Conservation (phyloP, 208 protist species). For the Porcisia deanei region DNA sequence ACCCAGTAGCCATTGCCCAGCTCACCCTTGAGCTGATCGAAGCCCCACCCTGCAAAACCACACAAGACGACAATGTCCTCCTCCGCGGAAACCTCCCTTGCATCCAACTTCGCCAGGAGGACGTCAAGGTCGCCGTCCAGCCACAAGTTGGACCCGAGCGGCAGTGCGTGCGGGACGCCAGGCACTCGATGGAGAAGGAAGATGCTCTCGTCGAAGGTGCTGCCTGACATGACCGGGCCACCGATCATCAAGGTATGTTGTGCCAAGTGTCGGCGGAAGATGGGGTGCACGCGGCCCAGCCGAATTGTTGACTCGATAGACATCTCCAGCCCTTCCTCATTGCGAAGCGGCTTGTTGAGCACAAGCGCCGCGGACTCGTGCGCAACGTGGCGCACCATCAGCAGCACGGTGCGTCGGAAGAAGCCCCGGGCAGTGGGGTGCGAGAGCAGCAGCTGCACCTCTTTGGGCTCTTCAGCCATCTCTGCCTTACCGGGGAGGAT, state of each 20-base stretch:
- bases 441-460: conserved; percentile 71
- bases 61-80: conserved; percentile 78
- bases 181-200: conserved; percentile 75
- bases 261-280: conserved; percentile 58
- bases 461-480: conserved; percentile 31
- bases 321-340: conserved; percentile 52
- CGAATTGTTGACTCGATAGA: conserved; percentile 48
- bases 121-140: conserved; percentile 74
- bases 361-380: conserved; percentile 72
- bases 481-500: conserved; percentile 16
- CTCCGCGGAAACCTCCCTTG: conserved; percentile 42
- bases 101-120: conserved; percentile 61
- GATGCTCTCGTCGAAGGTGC: conserved; percentile 65
- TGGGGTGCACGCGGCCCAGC: conserved; percentile 54
- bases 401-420: conserved; percentile 64
- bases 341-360: conserved; percentile 73
- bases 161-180: conserved; percentile 59
- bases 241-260: conserved; percentile 80
- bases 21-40: conserved; percentile 76
- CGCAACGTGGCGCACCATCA: conserved; percentile 61
- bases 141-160: conserved; percentile 58
- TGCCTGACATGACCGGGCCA: conserved; percentile 70
- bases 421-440: conserved; percentile 77
- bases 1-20: conserved; percentile 72
- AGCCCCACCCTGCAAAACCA: conserved; percentile 81